Base-by-base conservation (phyloP, 441 rosid species). In the Syzygium malaccense region DNA sequence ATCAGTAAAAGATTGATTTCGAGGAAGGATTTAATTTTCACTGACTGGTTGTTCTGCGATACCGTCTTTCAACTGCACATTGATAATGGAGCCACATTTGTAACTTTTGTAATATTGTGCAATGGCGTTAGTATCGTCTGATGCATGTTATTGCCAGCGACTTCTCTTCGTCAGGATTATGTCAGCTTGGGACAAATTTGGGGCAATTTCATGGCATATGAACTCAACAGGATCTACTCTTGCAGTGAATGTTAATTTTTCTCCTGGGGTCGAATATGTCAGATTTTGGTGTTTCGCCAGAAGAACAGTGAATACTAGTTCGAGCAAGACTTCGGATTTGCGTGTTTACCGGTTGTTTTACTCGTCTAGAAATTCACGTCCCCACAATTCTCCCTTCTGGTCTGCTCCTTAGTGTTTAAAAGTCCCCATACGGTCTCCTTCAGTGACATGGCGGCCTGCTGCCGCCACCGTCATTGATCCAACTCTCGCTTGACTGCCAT, bases 1-100 rank as follows among this genome's bases (percentile, higher is more conserved):
- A 71, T 94, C 97, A 41, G 98, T 97, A 87, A 90, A 93, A 90
- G 99, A 96, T 91, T 96, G 91, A 92, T 30, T 75, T 53, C 4
- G 2, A 71, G 51, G 26, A 13, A 68, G 79, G 79, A 68, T 26
- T 19, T 68, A 33, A 19, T 68, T 19, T 68, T 68, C 48, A 10
- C 48, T 68, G 13, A 68, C 79, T 10, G 26, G 14, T 11, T 10
- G 26, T 68, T 33, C 25, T 33, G 48, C 4, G 28, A 71, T 71
- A 6, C 83, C 49, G 0, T 23, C 83, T 71, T 37, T 37, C 51
- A 37, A 37, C n/a, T 6, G 51, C 83, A 71, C 51, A 37, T 37
- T 71, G 51, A 71, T 33, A 7, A 23, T 71, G 51, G 51, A 23
- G 83, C 83, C 14, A 71, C 37, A 37, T 71, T 3, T 71, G 83